phyloP scores from a whole-genome alignment of 2,329 filamentous ascomycete genomes.

The Ophiobolus disseminans region DNA sequence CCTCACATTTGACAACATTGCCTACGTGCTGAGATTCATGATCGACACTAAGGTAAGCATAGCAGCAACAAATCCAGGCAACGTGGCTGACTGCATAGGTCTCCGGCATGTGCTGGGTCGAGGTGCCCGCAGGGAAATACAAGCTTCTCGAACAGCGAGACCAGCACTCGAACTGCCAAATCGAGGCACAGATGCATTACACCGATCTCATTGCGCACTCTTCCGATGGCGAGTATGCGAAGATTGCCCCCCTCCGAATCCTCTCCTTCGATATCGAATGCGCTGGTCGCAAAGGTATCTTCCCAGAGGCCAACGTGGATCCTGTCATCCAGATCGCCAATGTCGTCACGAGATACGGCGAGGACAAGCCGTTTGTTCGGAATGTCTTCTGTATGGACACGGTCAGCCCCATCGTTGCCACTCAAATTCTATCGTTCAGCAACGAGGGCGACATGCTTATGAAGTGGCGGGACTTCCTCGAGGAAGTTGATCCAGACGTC shows the following conservation, averaged over 20 bases:
- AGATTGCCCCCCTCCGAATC: slow-evolving; percentile 92
- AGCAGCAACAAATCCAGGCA: neutral
- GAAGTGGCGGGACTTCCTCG: slow-evolving; percentile 87
- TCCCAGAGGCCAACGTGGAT: slow-evolving; percentile 89
- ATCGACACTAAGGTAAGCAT: slow-evolving; percentile 81
- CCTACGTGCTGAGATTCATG: slow-evolving; percentile 97
- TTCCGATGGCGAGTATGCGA: slow-evolving; percentile 92
- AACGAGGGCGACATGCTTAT: slow-evolving; percentile 89
- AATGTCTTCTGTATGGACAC: slow-evolving; percentile 96
- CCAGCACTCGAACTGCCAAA: slow-evolving; percentile 91
- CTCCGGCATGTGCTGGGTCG: slow-evolving; percentile 96
- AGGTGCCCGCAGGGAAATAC: slow-evolving; percentile 78
- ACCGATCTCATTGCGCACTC: slow-evolving; percentile 84
- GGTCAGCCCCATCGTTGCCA: slow-evolving; percentile 93
- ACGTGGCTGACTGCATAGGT: slow-evolving; percentile 60
- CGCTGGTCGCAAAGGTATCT: slow-evolving; percentile 95
- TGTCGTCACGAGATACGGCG: slow-evolving; percentile 91
- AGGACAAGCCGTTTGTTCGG: slow-evolving; percentile 91
- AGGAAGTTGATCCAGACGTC: slow-evolving; percentile 92
- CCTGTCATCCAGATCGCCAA: slow-evolving; percentile 99
- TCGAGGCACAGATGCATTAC: slow-evolving; percentile 87
- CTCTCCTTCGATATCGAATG: slow-evolving; percentile 99
- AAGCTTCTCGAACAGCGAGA: slow-evolving; percentile 69
- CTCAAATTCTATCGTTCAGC: slow-evolving; percentile 84
- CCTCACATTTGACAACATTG: slow-evolving; percentile 93